Base-by-base conservation (phyloP, 257 asterid species). In the Nicotiana noctiflora region DNA sequence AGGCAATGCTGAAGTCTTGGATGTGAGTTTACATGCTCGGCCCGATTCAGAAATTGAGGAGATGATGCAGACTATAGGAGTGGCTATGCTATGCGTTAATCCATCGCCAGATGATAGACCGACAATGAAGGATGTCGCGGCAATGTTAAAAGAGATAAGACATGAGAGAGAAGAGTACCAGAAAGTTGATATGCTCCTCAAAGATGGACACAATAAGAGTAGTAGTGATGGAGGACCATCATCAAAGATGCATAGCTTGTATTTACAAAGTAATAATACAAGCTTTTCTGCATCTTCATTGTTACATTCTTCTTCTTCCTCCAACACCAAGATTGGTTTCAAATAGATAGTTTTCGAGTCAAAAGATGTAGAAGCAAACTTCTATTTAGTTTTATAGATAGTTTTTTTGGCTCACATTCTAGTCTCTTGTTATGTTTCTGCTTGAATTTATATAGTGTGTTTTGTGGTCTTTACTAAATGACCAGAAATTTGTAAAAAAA, bases 21-120 rank as follows among this genome's bases (percentile, higher is more conserved):
- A 91, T 81, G 81, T 80, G 14, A 80, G 87, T 83, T 75, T 92
- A 63, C 85, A 81, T 13, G 84, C 80, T 51, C 75, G 89, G 81
- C 91, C 97, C 2, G 89, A 89, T 67, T 53, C 86, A 2, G 98
- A 92, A 53, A 87, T 91, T 53, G 90, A 94, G 65, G 97, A 94
- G 65, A 92, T 92, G 95, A 86, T 86, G 88, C 97, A 94, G 62
- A 91, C 97, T 0, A 53, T 94, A 80, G 98, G 98, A 74, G 96
- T 94, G 29, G 98, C 97, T 1, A 85, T 92, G 88, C 93, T 92
- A 0, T 94, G 98, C 19, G 97, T 92, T 31, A 85, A 91, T 31
- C 93, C 93, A 4, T 75, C 84, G 1, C 98, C 98, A 0, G 90
- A 89, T 2, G 96, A 94, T 32, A 88, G 98, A 86, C 98, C 98